phyloP scores from a whole-genome alignment of 176 grass and related monocot genomes.

The Pontederia crassipes region DNA sequence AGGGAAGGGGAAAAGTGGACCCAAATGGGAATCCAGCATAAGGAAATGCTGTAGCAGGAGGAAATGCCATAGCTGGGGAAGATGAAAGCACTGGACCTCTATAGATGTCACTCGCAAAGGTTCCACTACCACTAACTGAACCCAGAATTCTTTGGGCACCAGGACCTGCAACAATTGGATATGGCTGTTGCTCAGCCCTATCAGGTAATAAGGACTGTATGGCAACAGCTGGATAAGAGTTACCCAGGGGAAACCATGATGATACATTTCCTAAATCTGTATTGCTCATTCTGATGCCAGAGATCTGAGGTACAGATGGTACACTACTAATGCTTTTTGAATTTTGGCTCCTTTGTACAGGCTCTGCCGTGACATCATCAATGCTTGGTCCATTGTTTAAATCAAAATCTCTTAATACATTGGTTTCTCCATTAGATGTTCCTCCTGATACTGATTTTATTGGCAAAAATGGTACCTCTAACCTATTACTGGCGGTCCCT shows the following conservation, averaged over 20 bases:
- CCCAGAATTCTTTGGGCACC: slow-evolving; percentile 46
- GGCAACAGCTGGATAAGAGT: slow-evolving; percentile 38
- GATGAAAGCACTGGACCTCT: slow-evolving; percentile 49
- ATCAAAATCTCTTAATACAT: slow-evolving; percentile 57
- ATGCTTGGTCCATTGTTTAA: slow-evolving; percentile 64
- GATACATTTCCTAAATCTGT: slow-evolving; percentile 39
- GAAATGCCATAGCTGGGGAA: slow-evolving; percentile 42
- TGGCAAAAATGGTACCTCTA: slow-evolving; percentile 40
- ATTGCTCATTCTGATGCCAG: slow-evolving; percentile 42
- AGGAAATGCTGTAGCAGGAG: slow-evolving; percentile 40
- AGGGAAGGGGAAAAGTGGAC: slow-evolving; percentile 26
- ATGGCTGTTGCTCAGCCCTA: slow-evolving; percentile 47
- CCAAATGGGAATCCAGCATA: slow-evolving; percentile 55
- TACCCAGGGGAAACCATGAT: slow-evolving; percentile 42
- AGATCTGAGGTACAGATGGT: slow-evolving; percentile 45
- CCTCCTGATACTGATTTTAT: slow-evolving; percentile 26
- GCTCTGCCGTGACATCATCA: slow-evolving; percentile 53
- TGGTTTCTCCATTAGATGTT: slow-evolving; percentile 23
- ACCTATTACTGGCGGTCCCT: slow-evolving; percentile 19
- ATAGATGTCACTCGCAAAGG: slow-evolving; percentile 35
- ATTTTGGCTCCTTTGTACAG: slow-evolving; percentile 29
- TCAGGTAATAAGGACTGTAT: slow-evolving; percentile 52
- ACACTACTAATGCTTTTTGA: slow-evolving; percentile 21
- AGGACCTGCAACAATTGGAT: slow-evolving; percentile 32
- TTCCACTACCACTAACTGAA: slow-evolving; percentile 20